These are phyloP conservation scores for Mycocentrospora acerina DNA, from an alignment of 2,329 filamentous ascomycete species.

Conservation along the genomic window DNA sequence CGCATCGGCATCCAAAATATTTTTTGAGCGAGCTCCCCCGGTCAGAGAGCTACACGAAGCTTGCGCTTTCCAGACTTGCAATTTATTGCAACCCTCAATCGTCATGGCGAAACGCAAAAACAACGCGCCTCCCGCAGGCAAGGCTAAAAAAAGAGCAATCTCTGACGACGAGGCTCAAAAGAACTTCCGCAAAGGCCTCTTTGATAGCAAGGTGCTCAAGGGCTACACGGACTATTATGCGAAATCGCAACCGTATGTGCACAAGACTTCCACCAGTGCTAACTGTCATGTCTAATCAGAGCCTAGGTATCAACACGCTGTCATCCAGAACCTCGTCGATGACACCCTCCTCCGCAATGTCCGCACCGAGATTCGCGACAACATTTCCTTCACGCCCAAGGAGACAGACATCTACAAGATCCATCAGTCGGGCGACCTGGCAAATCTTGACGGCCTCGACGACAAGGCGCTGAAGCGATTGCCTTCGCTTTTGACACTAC, in stretches of 20 bases:
- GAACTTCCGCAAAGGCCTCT: slow-evolving; percentile 43
- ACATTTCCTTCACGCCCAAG: slow-evolving; percentile 95
- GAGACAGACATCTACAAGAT: slow-evolving; percentile 99
- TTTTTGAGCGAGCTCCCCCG: no score
- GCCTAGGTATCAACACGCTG: slow-evolving; percentile 80
- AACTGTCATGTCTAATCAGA: slow-evolving; percentile 5
- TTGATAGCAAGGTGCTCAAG: slow-evolving; percentile 38
- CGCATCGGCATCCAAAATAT: no score
- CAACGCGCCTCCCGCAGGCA: slow-evolving; percentile 33
- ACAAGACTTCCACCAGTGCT: background rate
- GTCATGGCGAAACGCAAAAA: slow-evolving; percentile 48
- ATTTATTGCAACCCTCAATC: background rate
- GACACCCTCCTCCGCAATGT: slow-evolving; percentile 81
- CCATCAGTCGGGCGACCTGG: slow-evolving; percentile 95
- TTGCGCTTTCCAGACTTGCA: no score
- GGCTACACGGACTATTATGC: slow-evolving; percentile 41
- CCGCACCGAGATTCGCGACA: slow-evolving; percentile 82
- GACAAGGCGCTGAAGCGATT: slow-evolving; percentile 81
- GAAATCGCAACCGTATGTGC: slow-evolving; percentile 41
- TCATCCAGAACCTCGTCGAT: slow-evolving; percentile 80
- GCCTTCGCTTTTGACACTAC: slow-evolving; percentile 85
- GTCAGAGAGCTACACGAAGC: no score
- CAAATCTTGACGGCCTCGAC: slow-evolving; percentile 92
- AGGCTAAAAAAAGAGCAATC: slow-evolving; percentile 46
- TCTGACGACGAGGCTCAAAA: slow-evolving; percentile 43